Conservation (phyloP, 2,329 filamentous ascomycete genomes). For the Camillea tinctor region DNA sequence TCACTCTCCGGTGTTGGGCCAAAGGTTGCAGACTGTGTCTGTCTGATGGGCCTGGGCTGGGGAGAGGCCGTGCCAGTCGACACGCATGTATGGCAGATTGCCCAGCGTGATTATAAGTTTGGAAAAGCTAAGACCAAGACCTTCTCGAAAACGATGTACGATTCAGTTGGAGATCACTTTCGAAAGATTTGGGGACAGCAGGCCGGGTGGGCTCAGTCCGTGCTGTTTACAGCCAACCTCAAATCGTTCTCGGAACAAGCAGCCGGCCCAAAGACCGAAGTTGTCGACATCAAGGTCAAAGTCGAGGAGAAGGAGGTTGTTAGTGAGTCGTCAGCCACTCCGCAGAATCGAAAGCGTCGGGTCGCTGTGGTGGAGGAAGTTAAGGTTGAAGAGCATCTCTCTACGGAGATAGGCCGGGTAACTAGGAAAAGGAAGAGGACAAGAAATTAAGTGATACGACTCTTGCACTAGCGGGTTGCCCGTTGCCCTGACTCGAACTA, state of each 20-base stretch:
- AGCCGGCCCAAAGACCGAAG: conserved; percentile 34
- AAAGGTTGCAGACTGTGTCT: conserved; percentile 96
- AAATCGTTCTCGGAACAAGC: conserved; percentile 75
- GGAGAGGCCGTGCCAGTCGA: conserved; percentile 93
- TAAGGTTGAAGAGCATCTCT: conserved; percentile 18
- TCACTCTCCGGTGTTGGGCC: conserved; percentile 85
- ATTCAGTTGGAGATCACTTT: conserved; percentile 88
- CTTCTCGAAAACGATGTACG: conserved; percentile 83
- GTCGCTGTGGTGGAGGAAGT: conserved; percentile 17
- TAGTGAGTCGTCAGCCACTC: conserved; percentile 4
- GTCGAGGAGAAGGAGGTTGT: conserved; percentile 25
- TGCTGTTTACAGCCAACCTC: conserved; percentile 91
- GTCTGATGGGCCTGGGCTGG: conserved; percentile 94
- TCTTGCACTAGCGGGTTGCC: too few species aligned
- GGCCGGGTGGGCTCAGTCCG: conserved; percentile 96
- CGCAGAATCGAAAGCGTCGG: conserved; percentile 21
- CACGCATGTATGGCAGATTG: conserved; percentile 98
- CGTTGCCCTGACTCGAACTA: too few species aligned
- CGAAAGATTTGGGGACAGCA: conserved; percentile 86
- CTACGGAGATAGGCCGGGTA: conserved; percentile 7
- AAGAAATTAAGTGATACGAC: conserved; percentile 8
- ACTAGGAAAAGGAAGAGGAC: conserved; percentile 21
- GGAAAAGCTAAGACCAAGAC: conserved; percentile 80
- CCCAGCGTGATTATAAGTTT: conserved; percentile 92
- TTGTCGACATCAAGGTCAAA: conserved; percentile 28